Evolutionary conservation across 441 rosid species (phyloP), one percentile per base, ranked within the genome.

Genomic region (Euphorbia neoarborescens): DNA sequence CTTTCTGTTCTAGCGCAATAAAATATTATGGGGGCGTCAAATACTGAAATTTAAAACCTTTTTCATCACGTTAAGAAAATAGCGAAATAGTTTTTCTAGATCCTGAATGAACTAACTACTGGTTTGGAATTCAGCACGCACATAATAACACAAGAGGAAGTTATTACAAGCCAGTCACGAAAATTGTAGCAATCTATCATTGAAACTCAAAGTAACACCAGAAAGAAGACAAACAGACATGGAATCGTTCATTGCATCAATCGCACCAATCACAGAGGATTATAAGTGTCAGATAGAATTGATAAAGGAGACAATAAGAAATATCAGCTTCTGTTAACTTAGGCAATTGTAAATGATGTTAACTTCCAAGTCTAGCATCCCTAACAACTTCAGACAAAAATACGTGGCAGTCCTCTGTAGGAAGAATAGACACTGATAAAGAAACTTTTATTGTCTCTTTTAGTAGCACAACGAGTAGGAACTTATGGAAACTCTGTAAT

Each of bases 1-100:
- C 68, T 87, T 83, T 82, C 94, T 89, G 88, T 67, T 74, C 63
- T 69, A 77, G 65, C 59, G 80, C 65, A 79, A 58, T 54, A 77
- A 67, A 60, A 38, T 42, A 61, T 28, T n/a, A n/a, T n/a, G n/a
- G 53, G 66, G 10, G 5, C 34, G 70, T 73, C 62, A 64, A 68
- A 27, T 6, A 42, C 34, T 7, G 63, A 5, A 7, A 5, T 27
- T 11, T 6, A 42, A 27, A 38, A 44, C 27, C 61, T 15, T 57
- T 30, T 8, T 34, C 38, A 32, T 7, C 22, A 30, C 13, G 44
- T 48, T 60, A 22, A 19, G 28, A 25, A 17, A 53, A 20, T 27
- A 48, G 42, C 53, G 60, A 9, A 7, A 58, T 7, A 37, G 22
- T 37, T 57, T 25, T 57, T 32, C n/a, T 2, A 22, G 38, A 42